Conservation (phyloP, 75 land plant genomes). For the Azolla pinnata region DNA sequence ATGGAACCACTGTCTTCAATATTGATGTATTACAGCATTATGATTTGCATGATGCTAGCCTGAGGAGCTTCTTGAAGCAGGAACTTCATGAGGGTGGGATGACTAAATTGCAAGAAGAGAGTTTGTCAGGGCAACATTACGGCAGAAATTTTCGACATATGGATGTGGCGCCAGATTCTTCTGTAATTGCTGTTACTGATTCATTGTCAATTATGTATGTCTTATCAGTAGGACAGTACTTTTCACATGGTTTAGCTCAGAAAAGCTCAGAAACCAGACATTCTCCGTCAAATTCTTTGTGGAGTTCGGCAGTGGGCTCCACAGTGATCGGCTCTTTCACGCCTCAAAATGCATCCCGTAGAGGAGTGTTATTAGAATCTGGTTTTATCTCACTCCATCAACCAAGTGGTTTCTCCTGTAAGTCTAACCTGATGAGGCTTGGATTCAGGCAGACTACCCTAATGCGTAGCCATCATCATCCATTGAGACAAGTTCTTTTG, state of each 20-base stretch:
- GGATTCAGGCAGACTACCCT: neutral
- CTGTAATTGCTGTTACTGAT: slow-evolving; percentile 51
- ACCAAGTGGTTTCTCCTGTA: slow-evolving; percentile 19
- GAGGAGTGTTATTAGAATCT: too few species aligned
- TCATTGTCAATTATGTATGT: slow-evolving; percentile 51
- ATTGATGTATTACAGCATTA: slow-evolving; percentile 42
- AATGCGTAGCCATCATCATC: slow-evolving; percentile 8
- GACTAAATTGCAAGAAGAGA: neutral
- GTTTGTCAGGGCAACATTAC: slow-evolving; percentile 5
- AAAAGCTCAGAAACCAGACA: too few species aligned
- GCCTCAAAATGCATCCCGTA: neutral
- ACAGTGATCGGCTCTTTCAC: neutral
- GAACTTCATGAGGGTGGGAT: neutral
- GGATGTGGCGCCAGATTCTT: slow-evolving; percentile 35
- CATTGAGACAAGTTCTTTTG: slow-evolving; percentile 51
- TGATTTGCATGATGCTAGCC: slow-evolving; percentile 14
- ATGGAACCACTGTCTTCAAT: slow-evolving; percentile 40
- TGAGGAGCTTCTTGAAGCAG: slow-evolving; percentile 1
- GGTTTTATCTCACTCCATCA: too few species aligned
- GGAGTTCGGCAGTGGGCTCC: slow-evolving; percentile 8
- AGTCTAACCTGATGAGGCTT: slow-evolving; percentile 1
- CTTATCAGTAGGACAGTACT: slow-evolving; percentile 23
- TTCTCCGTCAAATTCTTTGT: too few species aligned
- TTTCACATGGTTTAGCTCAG: slow-evolving; percentile 36
- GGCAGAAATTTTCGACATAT: slow-evolving; percentile 36